A percentile compares a stretch with the other conserved stretches of the same genome.
Conservation (phyloP, 768 basidiomycete species). For the Boletus huronensis region DNA sequence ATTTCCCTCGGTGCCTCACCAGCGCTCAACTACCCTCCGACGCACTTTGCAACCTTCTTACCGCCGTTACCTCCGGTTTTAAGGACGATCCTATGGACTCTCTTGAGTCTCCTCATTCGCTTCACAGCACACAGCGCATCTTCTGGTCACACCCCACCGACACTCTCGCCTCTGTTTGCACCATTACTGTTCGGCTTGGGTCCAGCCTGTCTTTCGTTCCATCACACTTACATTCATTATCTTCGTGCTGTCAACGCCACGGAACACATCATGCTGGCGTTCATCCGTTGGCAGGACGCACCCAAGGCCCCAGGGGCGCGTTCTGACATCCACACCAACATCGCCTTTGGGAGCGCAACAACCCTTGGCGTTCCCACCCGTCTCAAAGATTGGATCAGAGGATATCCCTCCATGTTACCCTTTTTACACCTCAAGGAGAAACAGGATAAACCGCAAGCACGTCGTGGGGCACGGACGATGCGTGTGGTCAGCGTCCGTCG, state of each 20-base stretch:
- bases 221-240: slow-evolving; percentile 63
- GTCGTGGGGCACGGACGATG: slow-evolving; percentile 75
- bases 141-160: slow-evolving; percentile 88
- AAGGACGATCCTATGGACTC: slow-evolving; percentile 58
- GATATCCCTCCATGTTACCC: slow-evolving; percentile 80
- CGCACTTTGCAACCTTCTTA: slow-evolving; percentile 71
- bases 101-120: slow-evolving; percentile 78
- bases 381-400: slow-evolving; percentile 89
- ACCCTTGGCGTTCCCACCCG: slow-evolving; percentile 73
- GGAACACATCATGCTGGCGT: slow-evolving; percentile 90
- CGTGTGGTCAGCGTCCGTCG: slow-evolving; percentile 73
- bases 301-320: slow-evolving; percentile 35
- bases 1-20: slow-evolving; percentile 12
- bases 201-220: slow-evolving; percentile 46
- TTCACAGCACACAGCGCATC: slow-evolving; percentile 79
- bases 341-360: slow-evolving; percentile 47
- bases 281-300: slow-evolving; percentile 78
- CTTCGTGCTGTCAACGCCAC: slow-evolving; percentile 81
- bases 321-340: slow-evolving; percentile 30
- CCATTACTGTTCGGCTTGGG: slow-evolving; percentile 86
- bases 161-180: slow-evolving; percentile 85
- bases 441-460: slow-evolving; percentile 54
- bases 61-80: slow-evolving; percentile 48
- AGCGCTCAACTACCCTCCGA: slow-evolving; percentile 64
- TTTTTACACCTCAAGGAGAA: slow-evolving; percentile 49